Base-by-base conservation (phyloP, 2,329 filamentous ascomycete species). In the Botryotinia calthae region DNA sequence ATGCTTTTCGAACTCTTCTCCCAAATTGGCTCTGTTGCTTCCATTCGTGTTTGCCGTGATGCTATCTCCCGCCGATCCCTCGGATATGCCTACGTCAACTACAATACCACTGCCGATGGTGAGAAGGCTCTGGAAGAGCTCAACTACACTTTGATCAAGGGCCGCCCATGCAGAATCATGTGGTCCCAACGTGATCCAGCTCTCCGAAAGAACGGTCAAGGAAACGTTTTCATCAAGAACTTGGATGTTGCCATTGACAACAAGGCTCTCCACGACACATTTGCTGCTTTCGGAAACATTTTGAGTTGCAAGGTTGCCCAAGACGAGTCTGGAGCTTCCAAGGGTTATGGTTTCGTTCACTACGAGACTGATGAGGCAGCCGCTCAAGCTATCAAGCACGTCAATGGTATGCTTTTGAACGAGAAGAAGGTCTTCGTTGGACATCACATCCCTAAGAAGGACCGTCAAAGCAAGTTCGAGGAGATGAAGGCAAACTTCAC, bases 401-500 rank as follows among this genome's bases (percentile, higher is more conserved):
- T 99, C 82, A 99, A 99, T 84, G 96, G 96, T 83, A 99, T 99
- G 96, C 87, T 99, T 83, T 86, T 99, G 82, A 99, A 99, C 86
- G 96, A 99, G 90, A 99, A 99, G 92, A 99, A 99, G 90, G 96
- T 99, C 77, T 99, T 97, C 80, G 96, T 99, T 79, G 96, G 96
- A 77, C 95, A 98, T 86, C 96, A 99, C 86, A 98, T 99, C 81
- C 95, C 96, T 83, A 98, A 98, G 92, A 98, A 98, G 89, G 96
- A 99, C 82, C 95, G 96, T 81, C 96, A 98, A 89, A 97, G 94
- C 93, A 99, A 99, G 87, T 98, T 98, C 80, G 96, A 99, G 87
- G 96, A 99, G 89, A 99, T 99, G 95, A 99, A 99, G 91, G 96
- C 96, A 84, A 99, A 99, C 89, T 99, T 97, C 89, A 99, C 96